phyloP scores from a whole-genome alignment of 176 grass and related monocot genomes.

The Avena eriantha region DNA sequence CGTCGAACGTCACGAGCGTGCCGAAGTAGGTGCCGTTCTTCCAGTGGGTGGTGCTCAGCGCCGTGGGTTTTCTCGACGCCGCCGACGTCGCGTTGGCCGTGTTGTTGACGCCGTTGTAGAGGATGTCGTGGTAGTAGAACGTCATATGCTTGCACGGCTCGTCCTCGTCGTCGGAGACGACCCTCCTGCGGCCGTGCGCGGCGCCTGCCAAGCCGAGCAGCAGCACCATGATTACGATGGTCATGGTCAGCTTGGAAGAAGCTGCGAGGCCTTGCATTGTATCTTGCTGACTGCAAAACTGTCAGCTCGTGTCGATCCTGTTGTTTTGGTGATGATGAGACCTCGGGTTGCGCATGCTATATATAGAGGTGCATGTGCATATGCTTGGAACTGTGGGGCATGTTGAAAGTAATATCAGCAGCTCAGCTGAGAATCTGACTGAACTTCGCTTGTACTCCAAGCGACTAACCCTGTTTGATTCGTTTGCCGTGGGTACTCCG shows the following conservation, averaged over 20 bases:
- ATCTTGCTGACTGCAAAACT: background rate
- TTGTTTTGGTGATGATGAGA: background rate
- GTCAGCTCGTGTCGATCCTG: background rate
- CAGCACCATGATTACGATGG: background rate
- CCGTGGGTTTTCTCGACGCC: background rate
- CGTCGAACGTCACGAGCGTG: slow-evolving; percentile 40
- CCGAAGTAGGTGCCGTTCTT: slow-evolving; percentile 42
- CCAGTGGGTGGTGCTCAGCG: slow-evolving; percentile 20
- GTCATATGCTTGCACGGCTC: slow-evolving; percentile 40
- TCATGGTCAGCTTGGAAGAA: background rate
- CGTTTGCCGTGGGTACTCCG: too few relatives aligned
- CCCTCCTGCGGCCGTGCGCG: background rate
- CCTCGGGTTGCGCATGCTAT: background rate
- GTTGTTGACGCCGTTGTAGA: slow-evolving; percentile 35
- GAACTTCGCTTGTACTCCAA: background rate
- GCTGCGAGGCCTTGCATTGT: background rate
- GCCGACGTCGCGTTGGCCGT: slow-evolving; percentile 43
- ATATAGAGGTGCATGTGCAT: background rate
- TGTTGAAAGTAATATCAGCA: background rate
- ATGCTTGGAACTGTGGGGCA: background rate
- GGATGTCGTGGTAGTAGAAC: slow-evolving; percentile 49
- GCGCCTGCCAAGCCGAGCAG: background rate
- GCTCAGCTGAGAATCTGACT: too few relatives aligned
- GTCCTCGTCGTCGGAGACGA: background rate
- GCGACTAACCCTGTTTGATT: background rate